Base-by-base conservation (phyloP, 495 filamentous ascomycete genomes). In the Aspergillus ellipticus region DNA sequence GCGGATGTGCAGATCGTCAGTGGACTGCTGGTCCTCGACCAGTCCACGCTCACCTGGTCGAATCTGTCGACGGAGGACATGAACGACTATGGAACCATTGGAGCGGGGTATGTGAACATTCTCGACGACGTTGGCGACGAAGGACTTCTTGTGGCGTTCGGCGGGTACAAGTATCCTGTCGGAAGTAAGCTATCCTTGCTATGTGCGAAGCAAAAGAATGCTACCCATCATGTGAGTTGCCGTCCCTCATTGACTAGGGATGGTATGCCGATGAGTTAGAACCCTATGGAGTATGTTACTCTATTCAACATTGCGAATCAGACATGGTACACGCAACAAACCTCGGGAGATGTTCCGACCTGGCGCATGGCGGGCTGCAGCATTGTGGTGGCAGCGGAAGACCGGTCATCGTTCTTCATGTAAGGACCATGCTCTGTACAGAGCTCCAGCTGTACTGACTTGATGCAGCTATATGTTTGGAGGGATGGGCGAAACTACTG, bases 301-400 rank as follows among this genome's bases (percentile, higher is more conserved):
- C 20, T 55, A 8, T 55, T 49, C 21, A 43, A 55, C 41, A 55
- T 55, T n/a, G 53, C 43, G 15, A 41, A 49, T 4, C 16, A 55
- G 10, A n/a, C 16, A 19, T 55, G 53, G 53, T 55, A 55, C 45
- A 49, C 17, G 15, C 53, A 55, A 31, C 53, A 49, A 19, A 55
- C 26, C 29, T 39, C 53, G 16, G 53, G 43, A 9, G 53, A 55
- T 28, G 24, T 55, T 20, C 53, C 53, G 19, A 16, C 31, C 19
- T 55, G 43, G 53, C 43, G 43, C 17, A 55, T 55, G 53, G 33
- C 53, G 2, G 53, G 53, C 31, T 55, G 53, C 21, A 48, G 26
- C 16, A 29, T 48, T 8, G 31, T 48, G 10, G 53, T 29, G 33
- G 20, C 53, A 9, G 53, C 53, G 15, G 43, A 16, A 8, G 43